Evolutionary conservation across 73 alveolate species (phyloP).

Genomic region (Paramecium bursaria): DNA sequence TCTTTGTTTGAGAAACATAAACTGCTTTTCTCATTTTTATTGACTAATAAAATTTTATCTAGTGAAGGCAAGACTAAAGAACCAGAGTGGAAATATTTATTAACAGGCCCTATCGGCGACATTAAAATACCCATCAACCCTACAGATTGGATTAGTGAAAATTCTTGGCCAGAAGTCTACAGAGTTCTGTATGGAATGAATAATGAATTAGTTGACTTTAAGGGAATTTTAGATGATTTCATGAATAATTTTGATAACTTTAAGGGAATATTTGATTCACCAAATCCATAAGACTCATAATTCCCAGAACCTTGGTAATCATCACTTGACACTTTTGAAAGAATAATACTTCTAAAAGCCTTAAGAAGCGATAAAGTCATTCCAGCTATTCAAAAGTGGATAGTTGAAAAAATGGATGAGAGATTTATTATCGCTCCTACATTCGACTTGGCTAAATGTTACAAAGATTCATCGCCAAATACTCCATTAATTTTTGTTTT

Average conservation of each 20-base stretch:
- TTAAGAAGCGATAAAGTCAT: slow-evolving; percentile 96
- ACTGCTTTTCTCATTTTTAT: slow-evolving; percentile 96
- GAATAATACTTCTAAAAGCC: slow-evolving; percentile 90
- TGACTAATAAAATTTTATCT: slow-evolving; percentile 90
- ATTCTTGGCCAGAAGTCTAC: slow-evolving; percentile 97
- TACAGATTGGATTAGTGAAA: slow-evolving; percentile 97
- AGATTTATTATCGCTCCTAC: slow-evolving; percentile 99
- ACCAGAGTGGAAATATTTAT: slow-evolving; percentile 87
- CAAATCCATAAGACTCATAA: slow-evolving; percentile 87
- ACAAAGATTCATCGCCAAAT: slow-evolving; percentile 95
- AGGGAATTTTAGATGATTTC: slow-evolving; percentile 93
- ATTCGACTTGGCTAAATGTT: slow-evolving; percentile 97
- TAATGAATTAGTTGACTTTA: slow-evolving; percentile 82
- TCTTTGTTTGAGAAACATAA: slow-evolving; percentile 99
- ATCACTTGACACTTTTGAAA: slow-evolving; percentile 89
- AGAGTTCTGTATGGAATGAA: slow-evolving; percentile 91
- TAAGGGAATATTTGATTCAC: slow-evolving; percentile 92
- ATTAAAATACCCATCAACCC: slow-evolving; percentile 93
- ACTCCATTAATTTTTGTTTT: slow-evolving; percentile 99
- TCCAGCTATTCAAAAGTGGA: slow-evolving; percentile 91
- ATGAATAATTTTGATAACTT: slow-evolving; percentile 86
- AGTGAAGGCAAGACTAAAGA: slow-evolving; percentile 78
- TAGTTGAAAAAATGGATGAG: slow-evolving; percentile 94
- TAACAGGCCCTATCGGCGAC: slow-evolving; percentile 98
- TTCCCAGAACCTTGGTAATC: slow-evolving; percentile 97